Evolutionary conservation across 345 rosid genomes (phyloP).

Genomic region (Xanthoceras sorbifolium): DNA sequence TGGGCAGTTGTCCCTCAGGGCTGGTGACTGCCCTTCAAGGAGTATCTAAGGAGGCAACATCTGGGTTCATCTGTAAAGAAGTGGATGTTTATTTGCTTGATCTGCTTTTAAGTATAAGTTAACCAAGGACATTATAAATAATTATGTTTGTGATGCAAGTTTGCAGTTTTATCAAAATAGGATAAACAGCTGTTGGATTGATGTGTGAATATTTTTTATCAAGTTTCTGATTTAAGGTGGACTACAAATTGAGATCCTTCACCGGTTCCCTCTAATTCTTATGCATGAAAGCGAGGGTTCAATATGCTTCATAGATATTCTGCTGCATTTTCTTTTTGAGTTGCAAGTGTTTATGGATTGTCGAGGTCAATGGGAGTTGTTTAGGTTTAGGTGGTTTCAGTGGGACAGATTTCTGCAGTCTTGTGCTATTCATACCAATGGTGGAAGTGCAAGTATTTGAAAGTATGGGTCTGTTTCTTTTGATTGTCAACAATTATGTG

Average conservation of each 20-base stretch:
- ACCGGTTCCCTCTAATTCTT: neutral
- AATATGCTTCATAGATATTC: neutral
- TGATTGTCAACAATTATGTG: neutral
- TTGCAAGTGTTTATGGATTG: neutral
- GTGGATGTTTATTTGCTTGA: neutral
- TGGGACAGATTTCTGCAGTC: neutral
- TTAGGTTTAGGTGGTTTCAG: neutral
- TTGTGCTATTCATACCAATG: neutral
- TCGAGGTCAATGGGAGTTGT: neutral
- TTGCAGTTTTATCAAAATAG: neutral
- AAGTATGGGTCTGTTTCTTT: neutral
- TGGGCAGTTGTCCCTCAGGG: neutral
- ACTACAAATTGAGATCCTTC: neutral
- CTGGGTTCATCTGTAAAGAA: neutral
- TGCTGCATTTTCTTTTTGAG: neutral
- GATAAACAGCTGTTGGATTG: neutral
- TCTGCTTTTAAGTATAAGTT: neutral
- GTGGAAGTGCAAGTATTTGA: neutral
- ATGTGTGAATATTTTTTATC: neutral
- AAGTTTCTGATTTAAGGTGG: neutral
- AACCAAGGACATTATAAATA: neutral
- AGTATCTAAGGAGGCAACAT: neutral
- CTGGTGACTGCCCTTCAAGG: neutral
- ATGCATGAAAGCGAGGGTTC: neutral
- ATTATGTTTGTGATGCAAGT: constrained; percentile 6